These are phyloP conservation scores for Calonectria honghensis DNA, from an alignment of 2,329 filamentous ascomycete species.

Conservation along the genomic window DNA sequence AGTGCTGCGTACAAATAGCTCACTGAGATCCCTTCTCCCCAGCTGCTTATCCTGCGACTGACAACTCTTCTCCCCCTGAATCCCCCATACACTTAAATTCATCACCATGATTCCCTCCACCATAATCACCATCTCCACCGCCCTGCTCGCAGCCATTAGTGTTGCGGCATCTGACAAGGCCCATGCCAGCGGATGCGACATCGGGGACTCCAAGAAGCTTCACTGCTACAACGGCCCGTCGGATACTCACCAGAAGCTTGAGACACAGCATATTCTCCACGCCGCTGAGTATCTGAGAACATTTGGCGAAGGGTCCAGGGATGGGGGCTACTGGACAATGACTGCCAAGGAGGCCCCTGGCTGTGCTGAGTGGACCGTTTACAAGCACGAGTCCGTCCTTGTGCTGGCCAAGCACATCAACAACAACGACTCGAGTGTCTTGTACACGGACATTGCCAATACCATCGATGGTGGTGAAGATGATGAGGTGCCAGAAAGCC, in stretches of 20 bases:
- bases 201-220: constrained; percentile 8
- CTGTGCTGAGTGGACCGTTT: constrained; percentile 52
- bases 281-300: constrained; percentile 38
- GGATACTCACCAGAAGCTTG: constrained; percentile 45
- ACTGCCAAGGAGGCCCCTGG: constrained; percentile 39
- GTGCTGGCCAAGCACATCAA: constrained; percentile 54
- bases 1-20: constrained; percentile 7
- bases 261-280: constrained; percentile 43
- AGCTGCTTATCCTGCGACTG: neutral
- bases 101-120: constrained; percentile 10
- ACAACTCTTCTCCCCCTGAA: neutral
- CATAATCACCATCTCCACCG: constrained; percentile 5
- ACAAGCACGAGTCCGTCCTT: constrained; percentile 42
- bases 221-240: constrained; percentile 47
- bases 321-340: constrained; percentile 44
- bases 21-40: neutral
- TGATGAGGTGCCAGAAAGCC: constrained; percentile 48
- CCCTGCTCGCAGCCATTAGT: neutral
- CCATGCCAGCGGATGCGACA: constrained; percentile 17
- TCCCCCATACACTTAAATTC: neutral
- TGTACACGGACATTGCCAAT: constrained; percentile 54
- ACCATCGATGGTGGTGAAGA: constrained; percentile 55
- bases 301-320: constrained; percentile 14
- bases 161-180: neutral
- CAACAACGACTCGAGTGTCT: constrained; percentile 45